Evolutionary conservation across 768 basidiomycete species (phyloP).

Genomic region (Tremella mesenterica): DNA sequence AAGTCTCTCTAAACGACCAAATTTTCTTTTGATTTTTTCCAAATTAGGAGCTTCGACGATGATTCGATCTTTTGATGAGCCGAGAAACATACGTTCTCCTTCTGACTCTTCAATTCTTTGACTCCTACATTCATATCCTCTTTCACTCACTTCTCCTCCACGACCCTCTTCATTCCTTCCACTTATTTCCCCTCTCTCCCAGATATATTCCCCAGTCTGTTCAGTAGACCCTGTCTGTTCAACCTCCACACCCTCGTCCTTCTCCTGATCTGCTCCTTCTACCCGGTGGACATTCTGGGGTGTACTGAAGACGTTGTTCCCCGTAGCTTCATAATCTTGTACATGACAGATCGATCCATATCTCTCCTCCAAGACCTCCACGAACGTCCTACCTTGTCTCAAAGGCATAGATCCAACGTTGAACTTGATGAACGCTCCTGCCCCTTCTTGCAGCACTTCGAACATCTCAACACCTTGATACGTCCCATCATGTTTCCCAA

Average conservation of each 20-base stretch:
- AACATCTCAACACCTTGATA: constrained; percentile 76
- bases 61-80: constrained; percentile 73
- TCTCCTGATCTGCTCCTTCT: background rate
- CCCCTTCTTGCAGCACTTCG: constrained; percentile 29
- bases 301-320: background rate
- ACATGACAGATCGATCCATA: constrained; percentile 50
- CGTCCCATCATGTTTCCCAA: constrained; percentile 80
- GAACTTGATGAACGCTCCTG: constrained; percentile 34
- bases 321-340: too few relatives aligned
- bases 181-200: constrained; percentile 10
- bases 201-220: background rate
- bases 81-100: constrained; percentile 56
- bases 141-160: background rate
- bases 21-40: constrained; percentile 64
- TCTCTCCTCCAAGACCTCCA: constrained; percentile 63
- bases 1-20: constrained; percentile 59
- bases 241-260: background rate
- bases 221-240: background rate
- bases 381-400: constrained; percentile 50
- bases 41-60: constrained; percentile 77
- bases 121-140: too few relatives aligned
- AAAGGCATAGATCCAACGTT: background rate
- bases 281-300: background rate
- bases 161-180: background rate
- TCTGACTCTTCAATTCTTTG: too few relatives aligned